phyloP scores from a whole-genome alignment of 1,284 basidiomycete genomes.

The Trichosporon ovoides region DNA sequence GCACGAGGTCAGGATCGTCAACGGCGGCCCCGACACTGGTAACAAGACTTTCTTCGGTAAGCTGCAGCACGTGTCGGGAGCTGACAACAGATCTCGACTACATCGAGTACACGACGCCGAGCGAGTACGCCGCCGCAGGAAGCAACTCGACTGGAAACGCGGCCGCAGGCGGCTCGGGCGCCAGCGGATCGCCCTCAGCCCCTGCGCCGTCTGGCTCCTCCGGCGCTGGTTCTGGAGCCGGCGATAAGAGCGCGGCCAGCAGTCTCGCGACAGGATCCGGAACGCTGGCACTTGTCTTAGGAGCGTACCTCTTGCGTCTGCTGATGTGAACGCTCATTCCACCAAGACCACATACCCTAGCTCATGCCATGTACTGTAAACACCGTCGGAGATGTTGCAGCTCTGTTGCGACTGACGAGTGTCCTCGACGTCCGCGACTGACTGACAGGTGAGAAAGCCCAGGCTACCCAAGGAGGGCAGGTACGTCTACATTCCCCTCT shows the following conservation, averaged over 20 bases:
- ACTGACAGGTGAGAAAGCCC: no score
- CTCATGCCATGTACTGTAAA: no score
- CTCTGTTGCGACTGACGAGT: no score
- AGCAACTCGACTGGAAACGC: not conserved
- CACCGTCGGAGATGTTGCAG: no score
- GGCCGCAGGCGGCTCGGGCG: not conserved
- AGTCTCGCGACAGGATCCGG: not conserved
- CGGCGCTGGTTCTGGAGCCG: not conserved
- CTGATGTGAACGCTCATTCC: not conserved
- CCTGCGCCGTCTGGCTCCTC: not conserved
- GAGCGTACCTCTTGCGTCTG: not conserved
- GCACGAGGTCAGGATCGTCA: conserved; percentile 39
- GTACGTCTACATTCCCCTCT: no score
- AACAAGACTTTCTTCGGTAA: conserved; percentile 46
- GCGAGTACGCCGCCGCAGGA: conserved; percentile 7
- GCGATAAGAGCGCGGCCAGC: not conserved
- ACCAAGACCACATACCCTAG: not conserved
- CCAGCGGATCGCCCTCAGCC: not conserved
- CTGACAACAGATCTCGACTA: conserved; percentile 45
- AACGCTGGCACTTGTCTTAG: not conserved
- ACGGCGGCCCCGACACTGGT: conserved; percentile 30
- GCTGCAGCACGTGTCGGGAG: conserved; percentile 8
- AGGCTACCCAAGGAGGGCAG: no score
- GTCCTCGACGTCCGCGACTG: no score
- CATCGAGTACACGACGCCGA: conserved; percentile 42